Evolutionary conservation across 441 rosid genomes (phyloP).

Genomic region (Populus hybrid): DNA sequence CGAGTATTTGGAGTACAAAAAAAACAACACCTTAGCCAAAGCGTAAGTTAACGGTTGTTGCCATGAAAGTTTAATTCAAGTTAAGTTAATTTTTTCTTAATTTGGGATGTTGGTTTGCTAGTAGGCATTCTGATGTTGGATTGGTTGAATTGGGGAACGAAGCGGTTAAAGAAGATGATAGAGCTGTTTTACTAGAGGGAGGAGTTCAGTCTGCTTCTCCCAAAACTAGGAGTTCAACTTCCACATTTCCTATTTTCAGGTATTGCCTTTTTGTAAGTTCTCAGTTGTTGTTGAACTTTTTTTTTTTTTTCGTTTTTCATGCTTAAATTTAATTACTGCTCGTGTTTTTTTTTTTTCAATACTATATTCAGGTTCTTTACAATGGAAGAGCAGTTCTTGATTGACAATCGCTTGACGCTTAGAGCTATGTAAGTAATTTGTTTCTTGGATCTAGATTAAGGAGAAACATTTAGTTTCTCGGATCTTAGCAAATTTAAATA

Average conservation of each 20-base stretch:
- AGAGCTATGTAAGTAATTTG: conserved; percentile 69
- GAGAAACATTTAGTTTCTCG: background rate
- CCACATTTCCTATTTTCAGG: conserved; percentile 69
- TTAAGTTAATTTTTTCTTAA: background rate
- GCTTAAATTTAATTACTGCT: background rate
- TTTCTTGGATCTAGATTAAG: conserved; percentile 3
- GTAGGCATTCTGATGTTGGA: conserved; percentile 91
- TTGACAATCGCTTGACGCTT: conserved; percentile 75
- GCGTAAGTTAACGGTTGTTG: conserved; percentile 50
- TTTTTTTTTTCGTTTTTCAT: background rate
- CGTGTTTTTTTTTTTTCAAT: background rate
- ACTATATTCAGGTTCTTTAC: conserved; percentile 56
- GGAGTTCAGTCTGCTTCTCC: conserved; percentile 69
- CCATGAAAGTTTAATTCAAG: background rate
- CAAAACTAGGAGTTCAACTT: conserved; percentile 42
- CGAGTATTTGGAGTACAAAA: conserved; percentile 70
- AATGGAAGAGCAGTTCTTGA: conserved; percentile 85
- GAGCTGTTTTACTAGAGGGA: conserved; percentile 81
- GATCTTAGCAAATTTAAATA: background rate
- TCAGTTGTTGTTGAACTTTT: background rate
- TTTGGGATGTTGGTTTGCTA: conserved; percentile 13
- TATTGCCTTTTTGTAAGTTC: background rate
- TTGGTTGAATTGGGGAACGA: conserved; percentile 62
- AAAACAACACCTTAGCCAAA: conserved; percentile 51
- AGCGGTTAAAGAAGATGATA: conserved; percentile 70